Evolutionary conservation across 352 stramenopile species (phyloP).

Genomic region (Phytophthora pluvialis): DNA sequence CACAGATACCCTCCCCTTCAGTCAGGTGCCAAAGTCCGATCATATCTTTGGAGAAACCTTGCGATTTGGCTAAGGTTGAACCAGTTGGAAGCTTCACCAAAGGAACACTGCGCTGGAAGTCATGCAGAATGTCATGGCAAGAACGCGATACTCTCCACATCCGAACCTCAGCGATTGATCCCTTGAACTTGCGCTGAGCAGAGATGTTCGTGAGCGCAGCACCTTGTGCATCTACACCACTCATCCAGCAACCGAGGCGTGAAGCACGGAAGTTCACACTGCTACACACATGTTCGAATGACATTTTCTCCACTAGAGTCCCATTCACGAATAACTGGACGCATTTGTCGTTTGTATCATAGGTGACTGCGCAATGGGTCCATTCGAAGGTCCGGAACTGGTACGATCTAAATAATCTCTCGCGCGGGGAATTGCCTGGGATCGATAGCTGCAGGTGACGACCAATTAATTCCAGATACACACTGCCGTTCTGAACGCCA

Average conservation of each 20-base stretch:
- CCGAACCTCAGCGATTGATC: slow-evolving; percentile 75
- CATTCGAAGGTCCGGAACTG: slow-evolving; percentile 69
- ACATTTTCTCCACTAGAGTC: slow-evolving; percentile 32
- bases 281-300: slow-evolving; percentile 50
- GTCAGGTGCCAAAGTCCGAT: slow-evolving; percentile 78
- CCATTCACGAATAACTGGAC: slow-evolving; percentile 71
- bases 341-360: slow-evolving; percentile 34
- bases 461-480: slow-evolving; percentile 79
- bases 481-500: slow-evolving; percentile 66
- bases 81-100: slow-evolving; percentile 29
- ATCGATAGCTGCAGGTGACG: slow-evolving; percentile 73
- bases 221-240: slow-evolving; percentile 48
- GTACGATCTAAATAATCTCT: slow-evolving; percentile 66
- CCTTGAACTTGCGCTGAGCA: slow-evolving; percentile 73
- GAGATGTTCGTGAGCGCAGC: slow-evolving; percentile 35
- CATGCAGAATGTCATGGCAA: slow-evolving; percentile 49
- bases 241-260: slow-evolving; percentile 79
- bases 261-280: slow-evolving; percentile 59
- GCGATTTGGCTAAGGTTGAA: slow-evolving; percentile 13
- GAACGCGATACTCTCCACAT: slow-evolving; percentile 66
- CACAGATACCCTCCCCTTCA: slow-evolving; percentile 76
- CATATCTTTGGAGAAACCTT: slow-evolving; percentile 32
- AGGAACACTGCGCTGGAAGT: slow-evolving; percentile 75
- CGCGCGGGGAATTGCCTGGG: slow-evolving; percentile 72
- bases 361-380: slow-evolving; percentile 72